Evolutionary conservation across 2,329 filamentous ascomycete species (phyloP), one percentile per base, ranked within the genome.

Genomic region (Elsinoe australis): DNA sequence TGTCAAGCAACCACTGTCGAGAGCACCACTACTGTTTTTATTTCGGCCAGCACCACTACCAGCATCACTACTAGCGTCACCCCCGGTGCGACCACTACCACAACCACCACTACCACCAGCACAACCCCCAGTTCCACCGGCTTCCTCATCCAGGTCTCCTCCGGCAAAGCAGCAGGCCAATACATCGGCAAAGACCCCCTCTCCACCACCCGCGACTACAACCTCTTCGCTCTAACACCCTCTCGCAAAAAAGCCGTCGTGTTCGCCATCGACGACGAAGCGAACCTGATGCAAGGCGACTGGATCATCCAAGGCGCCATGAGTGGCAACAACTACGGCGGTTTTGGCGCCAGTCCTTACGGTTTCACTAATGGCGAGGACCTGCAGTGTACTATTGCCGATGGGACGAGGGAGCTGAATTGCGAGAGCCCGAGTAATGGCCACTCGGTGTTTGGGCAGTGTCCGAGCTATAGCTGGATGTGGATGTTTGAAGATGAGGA

Each of bases 21-120:
- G 26, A 33, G 31, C 14, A 18, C 14, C 19, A 57, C 48, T 54
- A 56, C 39, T 52, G 59, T 42, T 52, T 52, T 35, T 51, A 42
- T 28, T 53, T 56, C 52, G 14, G 47, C 49, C 7, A 45, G 41
- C 4, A 29, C 31, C 29, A 22, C 31, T 32, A 12, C 21, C 44
- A 28, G 15, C 29, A 22, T 4, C 26, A 55, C 35, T 54, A 56
- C 32, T 51, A 56, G 29, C 54, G 52, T 21, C 54, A 36, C 14
- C 56, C n/a, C n/a, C n/a, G n/a, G n/a, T n/a, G n/a, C n/a, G n/a
- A 58, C 51, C 44, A 26, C 32, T 18, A 35, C 29, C 31, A 7
- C 41, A 14, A 17, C 17, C 24, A 6, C 22, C 15, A 12, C 41
- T 28, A 12, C 41, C 41, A 12, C 41, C 26, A 9, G 10, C 6